Base-by-base conservation (phyloP, 2,329 filamentous ascomycete genomes). In the Ambrosiella xylebori region DNA sequence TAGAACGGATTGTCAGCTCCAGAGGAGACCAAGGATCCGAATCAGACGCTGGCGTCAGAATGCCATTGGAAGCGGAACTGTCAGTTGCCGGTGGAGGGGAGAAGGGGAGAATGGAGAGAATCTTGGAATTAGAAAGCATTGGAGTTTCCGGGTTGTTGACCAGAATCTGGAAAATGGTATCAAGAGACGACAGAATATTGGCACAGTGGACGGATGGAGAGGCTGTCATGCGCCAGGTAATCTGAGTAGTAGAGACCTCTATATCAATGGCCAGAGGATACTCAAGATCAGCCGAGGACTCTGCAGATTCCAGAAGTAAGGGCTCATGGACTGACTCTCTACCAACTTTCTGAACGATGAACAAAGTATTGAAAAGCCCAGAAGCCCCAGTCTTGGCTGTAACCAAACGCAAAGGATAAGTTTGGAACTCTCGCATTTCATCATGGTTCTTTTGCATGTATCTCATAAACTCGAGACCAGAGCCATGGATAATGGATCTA, bases 191-290 rank as follows among this genome's bases (percentile, higher is more conserved):
- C 7, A 93, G 65, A 1, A 95, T 66, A 0, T 67, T 63, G 0
- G 72, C 61, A 0, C 77, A 72, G 5, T 82, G 68, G 9, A 79
- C 76, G 0, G 70, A 70, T 1, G 76, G 72, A 64, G 87, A 82
- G 61, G 83, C 84, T 3, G 88, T 87, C 15, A 82, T 75, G 11
- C 86, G 81, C 84, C 89, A 93, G 0, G 81, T 61, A 1, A 94
- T 66, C 0, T 69, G 65, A 15, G 77, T 69, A 0, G 69, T 71
- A 0, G 77, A 67, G 5, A 79, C 69, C 66, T 95, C 88, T 67
- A 93, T 81, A 69, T 96, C 90, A 1, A 88, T 77, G 64, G 87
- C 93, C 2, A 95, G 70, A 0, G 87, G 84, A 67, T 90, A 94
- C 62, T 95, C 88, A 1, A 91, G 81, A 19, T 82, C 77, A 0